These are phyloP conservation scores for Jatropha curcas DNA, from an alignment of 345 rosid genomes.

Conservation along the genomic window DNA sequence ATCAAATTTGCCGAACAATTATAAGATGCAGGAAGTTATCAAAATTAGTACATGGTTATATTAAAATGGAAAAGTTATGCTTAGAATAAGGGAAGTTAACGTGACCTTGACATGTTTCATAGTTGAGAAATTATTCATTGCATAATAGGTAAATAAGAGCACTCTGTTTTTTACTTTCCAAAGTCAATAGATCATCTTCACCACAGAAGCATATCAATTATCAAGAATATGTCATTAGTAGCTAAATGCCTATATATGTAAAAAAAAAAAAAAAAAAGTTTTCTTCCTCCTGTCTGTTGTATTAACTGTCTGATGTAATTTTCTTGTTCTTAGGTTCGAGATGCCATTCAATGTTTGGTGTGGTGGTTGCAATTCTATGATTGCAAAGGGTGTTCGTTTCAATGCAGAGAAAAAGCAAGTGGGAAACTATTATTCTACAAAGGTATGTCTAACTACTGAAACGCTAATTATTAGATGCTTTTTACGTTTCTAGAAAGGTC, in stretches of 20 bases:
- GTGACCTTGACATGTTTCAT: neutral
- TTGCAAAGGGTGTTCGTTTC: slow-evolving; percentile 96
- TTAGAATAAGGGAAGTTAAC: too few species aligned
- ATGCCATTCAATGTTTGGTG: slow-evolving; percentile 98
- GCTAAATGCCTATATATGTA: too few species aligned
- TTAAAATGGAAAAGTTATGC: neutral
- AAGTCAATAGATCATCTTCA: neutral
- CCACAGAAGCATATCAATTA: neutral
- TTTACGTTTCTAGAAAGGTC: neutral
- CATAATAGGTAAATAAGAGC: neutral
- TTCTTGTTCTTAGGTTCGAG: slow-evolving; percentile 66
- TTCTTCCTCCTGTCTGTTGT: neutral
- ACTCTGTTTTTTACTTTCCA: neutral
- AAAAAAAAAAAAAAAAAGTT: too few species aligned
- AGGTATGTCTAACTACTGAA: slow-evolving; percentile 46
- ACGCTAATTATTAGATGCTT: slow-evolving; percentile 6
- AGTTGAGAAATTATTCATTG: neutral
- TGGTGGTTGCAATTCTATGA: slow-evolving; percentile 96
- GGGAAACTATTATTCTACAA: slow-evolving; percentile 94
- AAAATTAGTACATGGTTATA: neutral
- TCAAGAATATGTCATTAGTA: too few species aligned
- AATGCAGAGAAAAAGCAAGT: slow-evolving; percentile 99
- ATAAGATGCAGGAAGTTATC: neutral
- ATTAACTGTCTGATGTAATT: neutral
- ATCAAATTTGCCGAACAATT: neutral